Evolutionary conservation across 106 monocot species (phyloP), one percentile per base, ranked within the genome.

Genomic region (Apostasia shenzhenica): DNA sequence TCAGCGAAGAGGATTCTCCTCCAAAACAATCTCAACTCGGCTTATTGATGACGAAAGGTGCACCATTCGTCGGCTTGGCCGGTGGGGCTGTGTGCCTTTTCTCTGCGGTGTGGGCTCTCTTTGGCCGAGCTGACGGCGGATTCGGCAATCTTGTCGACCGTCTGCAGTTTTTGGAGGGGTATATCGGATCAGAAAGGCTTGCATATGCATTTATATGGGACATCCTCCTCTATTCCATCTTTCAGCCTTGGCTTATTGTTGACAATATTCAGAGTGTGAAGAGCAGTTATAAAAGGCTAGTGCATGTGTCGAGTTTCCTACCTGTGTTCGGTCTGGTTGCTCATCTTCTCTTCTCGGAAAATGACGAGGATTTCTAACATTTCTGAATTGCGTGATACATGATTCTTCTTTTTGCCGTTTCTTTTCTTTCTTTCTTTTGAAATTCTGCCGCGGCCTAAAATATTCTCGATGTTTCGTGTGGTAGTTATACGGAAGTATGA

Each of bases 171-270:
- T 58, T 89, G 41, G 53, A 45, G 14, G 67, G 68, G 52, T 97
- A 97, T 67, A 14, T 99, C 55, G 76, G 77, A 14, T 85, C 83
- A 8, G 92, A 99, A 54, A 82, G 89, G 79, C 74, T 92, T 50
- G 92, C 92, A 13, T 85, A 99, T 85, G 97, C 97, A 5, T 99
- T 99, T 72, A 73, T 89, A 56, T 92, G 89, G 89, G 97, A 99
- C 54, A 90, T 99, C 2, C 5, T 68, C 55, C 87, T 99, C 46
- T 99, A 99, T 67, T 55, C 85, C 13, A 80, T 92, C 41, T 99
- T 99, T 57, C 92, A 92, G 75, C 92, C 97, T 47, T 92, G 97
- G 97, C 52, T 92, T 86, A 90, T 99, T 52, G 87, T 77, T 44
- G 97, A 87, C 59, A 92, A 99, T 63, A 67, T 92, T 81, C 70